Evolutionary conservation across 2,329 filamentous ascomycete genomes (phyloP).

Genomic region (Dactylonectria macrodidyma): DNA sequence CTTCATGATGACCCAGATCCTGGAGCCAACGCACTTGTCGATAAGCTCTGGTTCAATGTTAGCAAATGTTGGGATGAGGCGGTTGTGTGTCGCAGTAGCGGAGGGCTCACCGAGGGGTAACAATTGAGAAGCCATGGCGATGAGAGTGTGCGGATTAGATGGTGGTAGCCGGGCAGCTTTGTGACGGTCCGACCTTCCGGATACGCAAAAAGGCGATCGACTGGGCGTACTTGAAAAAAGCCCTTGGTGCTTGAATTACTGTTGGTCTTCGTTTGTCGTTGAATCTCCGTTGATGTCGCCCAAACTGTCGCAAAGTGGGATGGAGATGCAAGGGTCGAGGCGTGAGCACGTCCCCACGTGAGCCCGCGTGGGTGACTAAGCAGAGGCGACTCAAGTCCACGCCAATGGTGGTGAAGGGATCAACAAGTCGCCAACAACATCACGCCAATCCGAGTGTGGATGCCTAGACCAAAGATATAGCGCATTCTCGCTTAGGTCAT

Average conservation of each 20-base stretch:
- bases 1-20: conserved; percentile 99
- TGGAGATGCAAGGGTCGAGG: conserved; percentile 41
- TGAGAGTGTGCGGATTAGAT: conserved; percentile 26
- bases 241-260: conserved; percentile 1
- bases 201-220: not conserved
- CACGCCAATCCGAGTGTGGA: conserved; percentile 47
- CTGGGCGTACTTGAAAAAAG: not conserved
- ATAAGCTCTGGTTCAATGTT: conserved; percentile 81
- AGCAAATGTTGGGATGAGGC: conserved; percentile 29
- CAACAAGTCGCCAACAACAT: conserved; percentile 10
- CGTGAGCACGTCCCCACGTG: conserved; percentile 53
- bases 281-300: conserved; percentile 31
- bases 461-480: conserved; percentile 48
- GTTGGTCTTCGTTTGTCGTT: conserved; percentile 25
- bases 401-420: conserved; percentile 9
- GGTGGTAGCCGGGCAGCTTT: conserved; percentile 6
- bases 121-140: conserved; percentile 79
- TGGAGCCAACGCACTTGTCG: conserved; percentile 97
- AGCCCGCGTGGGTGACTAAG: conserved; percentile 56
- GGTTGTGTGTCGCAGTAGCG: conserved; percentile 4
- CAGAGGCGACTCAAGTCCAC: conserved; percentile 24
- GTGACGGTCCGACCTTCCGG: not conserved
- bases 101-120: conserved; percentile 74
- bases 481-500: conserved; percentile 38
- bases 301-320: conserved; percentile 48